Base-by-base conservation (phyloP, 2,329 filamentous ascomycete species). In the Moelleriella libera region DNA sequence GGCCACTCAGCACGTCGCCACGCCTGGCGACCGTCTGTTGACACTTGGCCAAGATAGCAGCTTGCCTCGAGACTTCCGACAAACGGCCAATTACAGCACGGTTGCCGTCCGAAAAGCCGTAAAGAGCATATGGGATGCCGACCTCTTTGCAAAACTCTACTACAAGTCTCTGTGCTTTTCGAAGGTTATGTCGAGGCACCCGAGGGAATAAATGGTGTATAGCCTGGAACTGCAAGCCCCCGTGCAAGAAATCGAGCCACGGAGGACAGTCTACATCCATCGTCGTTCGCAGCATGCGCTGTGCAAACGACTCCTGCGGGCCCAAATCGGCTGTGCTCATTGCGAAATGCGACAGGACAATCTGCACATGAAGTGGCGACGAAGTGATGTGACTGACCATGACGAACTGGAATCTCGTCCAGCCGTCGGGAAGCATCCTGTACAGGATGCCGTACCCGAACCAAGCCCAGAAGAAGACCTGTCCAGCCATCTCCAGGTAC, bases 281-380 rank as follows among this genome's bases (percentile, higher is more conserved):
- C 10, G 88, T 94, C 1, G 88, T 95, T 54, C 89, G 82, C 43
- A 95, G 72, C 83, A 94, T 92, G 63, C 83, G 85, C 64, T 94
- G 88, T 1, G 88, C 80, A 62, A 95, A 95, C 0, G 85, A 92
- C 62, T 95, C 88, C 46, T 82, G 72, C 1, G 84, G 80, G 0
- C 89, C 89, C 10, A 95, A 72, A 57, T 95, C 87, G 9, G 85
- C 76, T 0, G 88, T 95, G 55, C 85, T 90, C 88, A 94, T 95
- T 54, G 86, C 86, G 64, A 94, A 95, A 64, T 95, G 88, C 2
- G 85, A 92, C 14, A 95, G 75, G 0, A 88, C 94, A 61, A 95
- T 94, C 62, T 95, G 88, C 9, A 90, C 76, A 62, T 95, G 88
- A 45, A 95, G 69, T 2, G 88, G 83, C 63, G 85, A 84, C 6